Percentiles rank a stretch among this genome's conserved stretches.
phyloP scores from a whole-genome alignment of 176 grass and related monocot species.

The Saccharum spontaneum region DNA sequence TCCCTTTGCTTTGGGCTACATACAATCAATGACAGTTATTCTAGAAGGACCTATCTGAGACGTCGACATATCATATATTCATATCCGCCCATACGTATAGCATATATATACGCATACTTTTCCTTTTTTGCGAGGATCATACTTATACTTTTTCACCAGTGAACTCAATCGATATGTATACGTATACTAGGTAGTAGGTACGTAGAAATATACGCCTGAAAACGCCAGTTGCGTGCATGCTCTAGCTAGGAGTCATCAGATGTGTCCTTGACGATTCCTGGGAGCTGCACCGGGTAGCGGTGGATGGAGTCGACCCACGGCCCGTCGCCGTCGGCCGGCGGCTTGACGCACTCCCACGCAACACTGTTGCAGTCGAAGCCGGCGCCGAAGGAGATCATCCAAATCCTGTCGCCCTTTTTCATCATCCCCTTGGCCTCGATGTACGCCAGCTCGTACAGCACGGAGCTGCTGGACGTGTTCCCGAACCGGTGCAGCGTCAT shows the following conservation, averaged over 20 bases:
- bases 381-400: conserved; percentile 29
- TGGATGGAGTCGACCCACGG: conserved; percentile 18
- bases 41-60: background rate
- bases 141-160: background rate
- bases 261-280: background rate
- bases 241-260: background rate
- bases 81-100: background rate
- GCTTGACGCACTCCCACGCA: conserved; percentile 20
- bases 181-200: background rate
- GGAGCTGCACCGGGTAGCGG: conserved; percentile 29
- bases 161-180: background rate
- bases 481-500: conserved; percentile 44
- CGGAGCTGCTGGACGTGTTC: conserved; percentile 32
- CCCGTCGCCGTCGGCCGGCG: background rate
- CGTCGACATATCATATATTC: background rate
- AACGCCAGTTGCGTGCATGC: background rate
- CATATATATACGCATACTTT: background rate
- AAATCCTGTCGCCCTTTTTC: conserved; percentile 27
- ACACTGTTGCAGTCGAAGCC: conserved; percentile 25
- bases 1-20: too few species aligned
- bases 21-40: background rate
- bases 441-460: conserved; percentile 27
- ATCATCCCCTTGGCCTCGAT: conserved; percentile 23
- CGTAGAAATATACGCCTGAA: background rate
- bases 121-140: too few species aligned